Percentiles rank a stretch among this genome's conserved stretches.
phyloP scores from a whole-genome alignment of 371 early-diverging fungal species.

The Lichtheimia hyalospora region DNA sequence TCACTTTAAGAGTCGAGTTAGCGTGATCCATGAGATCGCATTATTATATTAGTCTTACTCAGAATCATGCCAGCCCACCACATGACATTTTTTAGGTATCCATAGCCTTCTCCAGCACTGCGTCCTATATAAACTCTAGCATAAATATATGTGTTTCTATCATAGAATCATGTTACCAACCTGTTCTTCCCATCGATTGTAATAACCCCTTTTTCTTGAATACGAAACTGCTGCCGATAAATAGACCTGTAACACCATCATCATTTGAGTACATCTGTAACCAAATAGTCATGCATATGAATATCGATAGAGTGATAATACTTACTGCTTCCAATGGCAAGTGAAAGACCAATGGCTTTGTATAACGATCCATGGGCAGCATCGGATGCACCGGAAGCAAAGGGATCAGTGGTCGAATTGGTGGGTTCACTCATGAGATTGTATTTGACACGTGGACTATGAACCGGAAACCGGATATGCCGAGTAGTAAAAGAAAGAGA shows the following conservation, averaged over 20 bases:
- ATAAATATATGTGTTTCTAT: not conserved
- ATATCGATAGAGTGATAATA: too few species aligned
- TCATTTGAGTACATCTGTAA: not conserved
- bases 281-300: not conserved
- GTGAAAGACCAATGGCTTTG: slow-evolving; percentile 83
- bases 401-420: slow-evolving; percentile 29
- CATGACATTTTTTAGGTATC: slow-evolving; percentile 78
- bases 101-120: slow-evolving; percentile 78
- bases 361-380: slow-evolving; percentile 49
- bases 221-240: slow-evolving; percentile 91
- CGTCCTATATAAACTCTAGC: not conserved
- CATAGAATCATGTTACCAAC: slow-evolving; percentile 18
- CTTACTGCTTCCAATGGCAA: slow-evolving; percentile 76
- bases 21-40: not conserved
- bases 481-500: slow-evolving; percentile 1
- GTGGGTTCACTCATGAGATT: slow-evolving; percentile 20
- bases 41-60: slow-evolving; percentile 38
- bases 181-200: slow-evolving; percentile 64
- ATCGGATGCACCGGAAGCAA: slow-evolving; percentile 24
- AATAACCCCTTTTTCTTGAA: slow-evolving; percentile 93
- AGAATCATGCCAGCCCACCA: slow-evolving; percentile 96
- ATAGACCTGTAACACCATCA: slow-evolving; percentile 52
- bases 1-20: slow-evolving; percentile 31
- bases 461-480: not conserved
- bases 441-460: not conserved